Evolutionary conservation across 1,139 yeast species (phyloP).

Genomic region (Candida sp.): DNA sequence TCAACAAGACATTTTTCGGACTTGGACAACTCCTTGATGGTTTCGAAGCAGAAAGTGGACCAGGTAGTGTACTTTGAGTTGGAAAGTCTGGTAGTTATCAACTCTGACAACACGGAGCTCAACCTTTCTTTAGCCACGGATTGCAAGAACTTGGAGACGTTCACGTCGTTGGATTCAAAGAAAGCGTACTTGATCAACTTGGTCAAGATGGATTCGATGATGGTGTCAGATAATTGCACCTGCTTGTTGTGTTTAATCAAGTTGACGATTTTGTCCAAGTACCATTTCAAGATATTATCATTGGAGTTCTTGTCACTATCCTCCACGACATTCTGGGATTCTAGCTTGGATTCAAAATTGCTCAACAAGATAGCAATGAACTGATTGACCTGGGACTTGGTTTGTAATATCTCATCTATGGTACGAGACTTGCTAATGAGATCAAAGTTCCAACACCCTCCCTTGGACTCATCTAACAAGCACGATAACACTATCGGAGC

Average conservation of each 20-base stretch:
- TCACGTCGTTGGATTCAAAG: constrained; percentile 38
- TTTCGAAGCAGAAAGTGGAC: constrained; percentile 53
- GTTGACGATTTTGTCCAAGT: constrained; percentile 66
- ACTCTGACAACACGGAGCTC: constrained; percentile 65
- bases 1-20: constrained; percentile 32
- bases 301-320: constrained; percentile 22
- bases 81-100: constrained; percentile 39
- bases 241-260: constrained; percentile 53
- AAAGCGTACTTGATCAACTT: constrained; percentile 60
- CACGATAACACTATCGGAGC: constrained; percentile 53
- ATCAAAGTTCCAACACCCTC: constrained; percentile 79
- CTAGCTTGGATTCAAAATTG: constrained; percentile 25
- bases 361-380: constrained; percentile 6
- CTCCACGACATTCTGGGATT: constrained; percentile 22
- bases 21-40: constrained; percentile 29
- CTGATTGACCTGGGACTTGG: constrained; percentile 16
- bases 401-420: constrained; percentile 52
- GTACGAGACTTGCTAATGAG: constrained; percentile 77
- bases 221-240: constrained; percentile 9
- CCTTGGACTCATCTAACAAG: constrained; percentile 52
- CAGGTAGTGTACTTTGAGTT: constrained; percentile 58
- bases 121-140: constrained; percentile 59
- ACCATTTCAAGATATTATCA: constrained; percentile 64
- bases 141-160: constrained; percentile 29
- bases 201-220: constrained; percentile 52